Conservation (phyloP, 2,329 filamentous ascomycete species). For the Cladophialophora carrionii region DNA sequence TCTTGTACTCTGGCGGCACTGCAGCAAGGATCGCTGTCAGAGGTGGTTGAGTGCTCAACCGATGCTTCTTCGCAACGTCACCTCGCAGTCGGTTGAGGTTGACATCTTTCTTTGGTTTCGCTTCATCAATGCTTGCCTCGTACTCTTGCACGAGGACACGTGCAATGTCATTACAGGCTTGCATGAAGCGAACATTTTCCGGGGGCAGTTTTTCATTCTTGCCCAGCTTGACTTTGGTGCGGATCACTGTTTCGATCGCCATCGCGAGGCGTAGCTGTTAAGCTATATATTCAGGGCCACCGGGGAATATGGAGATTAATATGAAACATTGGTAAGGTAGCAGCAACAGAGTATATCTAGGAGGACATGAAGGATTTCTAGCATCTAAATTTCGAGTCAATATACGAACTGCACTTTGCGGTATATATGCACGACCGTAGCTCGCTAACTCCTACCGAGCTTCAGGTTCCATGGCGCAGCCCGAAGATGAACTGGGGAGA, state of each 20-base stretch:
- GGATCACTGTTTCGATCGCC: slow-evolving; percentile 65
- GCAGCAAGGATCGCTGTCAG: slow-evolving; percentile 96
- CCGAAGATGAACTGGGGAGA: slow-evolving; percentile 8
- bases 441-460: neutral
- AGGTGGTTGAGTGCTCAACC: slow-evolving; percentile 81
- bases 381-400: neutral
- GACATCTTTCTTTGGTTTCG: slow-evolving; percentile 77
- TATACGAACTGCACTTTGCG: neutral
- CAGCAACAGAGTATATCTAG: neutral
- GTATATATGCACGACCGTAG: neutral
- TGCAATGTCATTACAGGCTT: slow-evolving; percentile 93
- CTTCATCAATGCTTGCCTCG: slow-evolving; percentile 74
- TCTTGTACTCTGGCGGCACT: slow-evolving; percentile 99
- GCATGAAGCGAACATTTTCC: slow-evolving; percentile 91
- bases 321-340: neutral
- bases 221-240: slow-evolving; percentile 54
- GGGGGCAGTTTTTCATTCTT: slow-evolving; percentile 79
- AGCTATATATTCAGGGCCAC: neutral
- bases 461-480: neutral
- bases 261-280: slow-evolving; percentile 41
- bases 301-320: neutral
- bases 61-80: slow-evolving; percentile 90
- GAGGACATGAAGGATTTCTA: slow-evolving; percentile 26
- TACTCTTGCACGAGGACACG: slow-evolving; percentile 93
- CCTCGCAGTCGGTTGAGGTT: slow-evolving; percentile 88